Evolutionary conservation across 192 early-diverging fungal genomes (phyloP).

Genomic region (Coemansia sp.): DNA sequence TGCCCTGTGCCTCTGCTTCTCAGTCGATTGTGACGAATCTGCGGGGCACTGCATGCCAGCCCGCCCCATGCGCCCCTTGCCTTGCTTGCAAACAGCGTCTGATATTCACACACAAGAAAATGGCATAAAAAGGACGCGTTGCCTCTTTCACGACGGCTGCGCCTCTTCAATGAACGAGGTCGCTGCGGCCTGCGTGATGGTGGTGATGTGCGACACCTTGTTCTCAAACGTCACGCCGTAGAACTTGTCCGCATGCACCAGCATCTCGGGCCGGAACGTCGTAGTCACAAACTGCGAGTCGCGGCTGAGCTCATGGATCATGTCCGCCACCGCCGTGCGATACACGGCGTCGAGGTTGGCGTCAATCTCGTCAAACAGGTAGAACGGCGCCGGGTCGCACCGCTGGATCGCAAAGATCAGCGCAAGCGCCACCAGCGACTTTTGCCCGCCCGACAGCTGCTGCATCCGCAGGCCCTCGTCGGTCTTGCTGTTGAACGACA

Average conservation of each 20-base stretch:
- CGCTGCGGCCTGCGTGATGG: conserved; percentile 67
- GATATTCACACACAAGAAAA: no score
- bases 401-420: conserved; percentile 98
- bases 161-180: conserved; percentile 57
- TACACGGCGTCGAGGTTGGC: conserved; percentile 95
- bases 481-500: conserved; percentile 88
- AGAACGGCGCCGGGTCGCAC: conserved; percentile 98
- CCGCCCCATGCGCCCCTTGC: not conserved
- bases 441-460: conserved; percentile 96
- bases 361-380: conserved; percentile 99
- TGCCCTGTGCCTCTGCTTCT: no score
- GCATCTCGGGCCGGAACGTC: conserved; percentile 94
- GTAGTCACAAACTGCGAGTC: conserved; percentile 96
- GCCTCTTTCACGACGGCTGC: conserved; percentile 5
- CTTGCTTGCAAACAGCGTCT: not conserved
- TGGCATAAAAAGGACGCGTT: not conserved
- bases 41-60: no score
- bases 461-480: conserved; percentile 88
- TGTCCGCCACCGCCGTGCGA: conserved; percentile 86
- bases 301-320: conserved; percentile 85
- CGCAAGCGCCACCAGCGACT: conserved; percentile 92
- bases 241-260: conserved; percentile 88
- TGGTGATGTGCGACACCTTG: conserved; percentile 86
- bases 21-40: no score
- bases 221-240: conserved; percentile 96